Evolutionary conservation across 1,284 basidiomycete genomes (phyloP), one percentile per base, ranked within the genome.

Genomic region (Lignosus rhinocerotis): DNA sequence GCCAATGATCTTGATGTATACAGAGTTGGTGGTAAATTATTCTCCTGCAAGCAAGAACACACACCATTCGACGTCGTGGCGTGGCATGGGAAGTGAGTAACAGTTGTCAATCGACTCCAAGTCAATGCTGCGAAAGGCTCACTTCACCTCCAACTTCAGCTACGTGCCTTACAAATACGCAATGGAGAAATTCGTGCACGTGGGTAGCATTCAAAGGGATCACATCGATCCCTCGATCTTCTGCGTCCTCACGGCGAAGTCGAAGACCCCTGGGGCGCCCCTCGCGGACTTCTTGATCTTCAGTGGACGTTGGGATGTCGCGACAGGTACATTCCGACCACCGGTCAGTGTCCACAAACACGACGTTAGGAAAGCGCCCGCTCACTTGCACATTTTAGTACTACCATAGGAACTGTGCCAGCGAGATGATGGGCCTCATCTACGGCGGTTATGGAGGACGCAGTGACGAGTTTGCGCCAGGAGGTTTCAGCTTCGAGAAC

Each of bases 1-100:
- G 16, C 17, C 11, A 16, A 39, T 7, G 25, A 45, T 46, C 21
- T 50, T 17, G n/a, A 19, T 17, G 12, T 56, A n/a, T 66, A 61
- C 66, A 86, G 84, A 70, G 77, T 88, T 25, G 75, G 78, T 58
- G 86, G 86, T 6, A 74, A 83, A 67, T 72, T 86, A 14, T 85
- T 83, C 67, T 69, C 72, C 7, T 85, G 82, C 66, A 73, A 75
- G 49, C 86, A 88, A 65, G 78, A 84, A 46, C 85, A 88, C 68
- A 86, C 86, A 1, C 86, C 87, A 0, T 90, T 88, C 70, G 88
- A 90, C 66, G 87, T 90, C 32, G 87, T 90, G 45, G 86, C 86
- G 0, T 88, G 83, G 82, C 80, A 83, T 54, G 85, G 85, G 71
- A 86, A 84, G 84, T 85, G 67, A 57, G 82, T 72, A 3, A 8